Evolutionary conservation across 129 eudicot genomes (phyloP).

Genomic region (Calendula officinalis): DNA sequence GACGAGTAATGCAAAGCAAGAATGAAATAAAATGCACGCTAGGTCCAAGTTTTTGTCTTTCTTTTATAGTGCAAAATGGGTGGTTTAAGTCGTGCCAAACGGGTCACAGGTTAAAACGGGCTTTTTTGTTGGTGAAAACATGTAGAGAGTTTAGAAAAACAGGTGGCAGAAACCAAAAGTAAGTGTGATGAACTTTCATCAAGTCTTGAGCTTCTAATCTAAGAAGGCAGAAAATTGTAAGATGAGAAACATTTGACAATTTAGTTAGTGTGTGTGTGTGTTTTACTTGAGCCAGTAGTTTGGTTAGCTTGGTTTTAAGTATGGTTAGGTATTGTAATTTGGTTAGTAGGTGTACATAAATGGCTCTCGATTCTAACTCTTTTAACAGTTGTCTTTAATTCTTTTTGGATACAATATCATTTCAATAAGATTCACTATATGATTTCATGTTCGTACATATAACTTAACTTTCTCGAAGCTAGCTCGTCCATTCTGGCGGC

Average conservation of each 20-base stretch:
- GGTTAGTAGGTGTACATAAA: no score
- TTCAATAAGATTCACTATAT: no score
- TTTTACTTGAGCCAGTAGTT: neutral
- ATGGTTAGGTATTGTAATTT: no score
- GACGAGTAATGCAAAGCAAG: slow-evolving; percentile 62
- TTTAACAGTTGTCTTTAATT: no score
- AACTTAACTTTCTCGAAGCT: no score
- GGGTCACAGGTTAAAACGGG: no score
- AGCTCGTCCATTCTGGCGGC: no score
- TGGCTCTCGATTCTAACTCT: no score
- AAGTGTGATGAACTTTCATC: slow-evolving; percentile 63
- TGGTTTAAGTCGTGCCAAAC: neutral
- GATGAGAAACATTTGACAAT: slow-evolving; percentile 18
- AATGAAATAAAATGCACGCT: slow-evolving; percentile 51
- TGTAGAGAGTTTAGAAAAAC: slow-evolving; percentile 62
- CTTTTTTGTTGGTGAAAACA: slow-evolving; percentile 26
- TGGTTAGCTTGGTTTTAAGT: no score
- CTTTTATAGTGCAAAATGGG: no score
- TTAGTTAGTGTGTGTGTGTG: neutral
- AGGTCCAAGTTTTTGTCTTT: slow-evolving; percentile 18
- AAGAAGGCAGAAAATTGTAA: slow-evolving; percentile 40
- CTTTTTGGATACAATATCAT: no score
- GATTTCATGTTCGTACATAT: no score
- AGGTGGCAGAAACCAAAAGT: slow-evolving; percentile 66
- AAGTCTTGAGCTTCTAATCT: slow-evolving; percentile 47